phyloP scores from a whole-genome alignment of 495 filamentous ascomycete species.

The Penicillium psychrofluorescens region DNA sequence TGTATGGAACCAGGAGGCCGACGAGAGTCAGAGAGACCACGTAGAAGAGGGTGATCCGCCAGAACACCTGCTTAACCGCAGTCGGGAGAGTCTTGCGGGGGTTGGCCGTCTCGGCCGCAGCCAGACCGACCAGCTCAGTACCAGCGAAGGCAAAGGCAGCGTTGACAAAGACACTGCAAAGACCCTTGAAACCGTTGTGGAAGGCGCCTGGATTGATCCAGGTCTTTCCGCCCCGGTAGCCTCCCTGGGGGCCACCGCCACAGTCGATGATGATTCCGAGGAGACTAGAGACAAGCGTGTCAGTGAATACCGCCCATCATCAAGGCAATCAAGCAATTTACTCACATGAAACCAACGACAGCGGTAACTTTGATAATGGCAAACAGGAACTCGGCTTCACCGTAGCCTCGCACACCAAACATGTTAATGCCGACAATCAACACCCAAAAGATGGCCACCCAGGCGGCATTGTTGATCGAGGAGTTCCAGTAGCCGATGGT shows the following conservation, averaged over 20 bases:
- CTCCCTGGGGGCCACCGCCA: conserved; percentile 66
- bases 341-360: conserved; percentile 82
- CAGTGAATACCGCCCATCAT: background rate
- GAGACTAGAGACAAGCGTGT: conserved; percentile 38
- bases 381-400: conserved; percentile 87
- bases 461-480: conserved; percentile 61
- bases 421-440: conserved; percentile 75
- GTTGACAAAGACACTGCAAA: conserved; percentile 90
- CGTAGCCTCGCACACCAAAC: conserved; percentile 80
- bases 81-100: conserved; percentile 80
- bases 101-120: conserved; percentile 81
- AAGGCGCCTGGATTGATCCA: conserved; percentile 88
- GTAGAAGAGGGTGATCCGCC: conserved; percentile 88
- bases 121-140: conserved; percentile 88
- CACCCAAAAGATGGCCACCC: conserved; percentile 76
- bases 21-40: conserved; percentile 66
- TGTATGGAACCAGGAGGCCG: conserved; percentile 68
- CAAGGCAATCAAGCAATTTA: conserved; percentile 4
- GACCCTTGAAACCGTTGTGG: conserved; percentile 85
- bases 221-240: conserved; percentile 77
- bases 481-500: conserved; percentile 82
- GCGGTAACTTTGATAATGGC: conserved; percentile 80
- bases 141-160: conserved; percentile 90
- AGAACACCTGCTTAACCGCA: conserved; percentile 90
- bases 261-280: conserved; percentile 73